Base-by-base conservation (phyloP, 768 basidiomycete genomes). In the Amanita subjunquillea region DNA sequence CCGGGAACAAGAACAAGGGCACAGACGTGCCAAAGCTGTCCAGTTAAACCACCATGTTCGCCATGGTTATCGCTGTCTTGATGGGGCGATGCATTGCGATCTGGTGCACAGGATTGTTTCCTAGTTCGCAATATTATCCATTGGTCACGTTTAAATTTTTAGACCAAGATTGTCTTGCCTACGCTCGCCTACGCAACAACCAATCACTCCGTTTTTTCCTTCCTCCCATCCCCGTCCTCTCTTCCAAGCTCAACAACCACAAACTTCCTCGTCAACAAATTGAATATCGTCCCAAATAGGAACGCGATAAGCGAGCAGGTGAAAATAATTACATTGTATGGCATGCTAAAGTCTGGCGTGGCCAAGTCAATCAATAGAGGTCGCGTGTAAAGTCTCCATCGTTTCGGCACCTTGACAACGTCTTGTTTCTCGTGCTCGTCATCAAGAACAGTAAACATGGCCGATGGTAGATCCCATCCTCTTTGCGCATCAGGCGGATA, bases 281-380 rank as follows among this genome's bases (percentile, higher is more conserved):
- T 97, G 69, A 97, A 92, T 43, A 95, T 68, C 60, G 82, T 89
- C 53, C 95, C 96, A 67, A 99, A 98, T 51, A 94, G 82, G 57
- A 96, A 80, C 43, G 94, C 92, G 49, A 96, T 78, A 39, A 97
- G 71, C 8, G 91, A 92, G 63, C 87, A 91, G 54, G 80, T 92
- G 73, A 98, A 87, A 61, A 97, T 97, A 67, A 98, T 97, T 44
- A 98, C 95, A 69, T 98, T 99, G 72, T 98, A 98, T 1, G 96
- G 96, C 96, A 98, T 98, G 66, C 90, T 93, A 65, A 98, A 98
- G 66, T 98, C 96, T 0, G 95, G 96, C 34, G 91, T 92, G n/a
- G 95, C 87, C n/a, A 96, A 78, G 65, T 94, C 91, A 42, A 94
- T 80, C 36, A 98, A 80, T 23, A 95, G 74, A 7, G 84, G 77